Evolutionary conservation across 805 yeast species (phyloP).

Genomic region (Saccharomycopsis schoenii): DNA sequence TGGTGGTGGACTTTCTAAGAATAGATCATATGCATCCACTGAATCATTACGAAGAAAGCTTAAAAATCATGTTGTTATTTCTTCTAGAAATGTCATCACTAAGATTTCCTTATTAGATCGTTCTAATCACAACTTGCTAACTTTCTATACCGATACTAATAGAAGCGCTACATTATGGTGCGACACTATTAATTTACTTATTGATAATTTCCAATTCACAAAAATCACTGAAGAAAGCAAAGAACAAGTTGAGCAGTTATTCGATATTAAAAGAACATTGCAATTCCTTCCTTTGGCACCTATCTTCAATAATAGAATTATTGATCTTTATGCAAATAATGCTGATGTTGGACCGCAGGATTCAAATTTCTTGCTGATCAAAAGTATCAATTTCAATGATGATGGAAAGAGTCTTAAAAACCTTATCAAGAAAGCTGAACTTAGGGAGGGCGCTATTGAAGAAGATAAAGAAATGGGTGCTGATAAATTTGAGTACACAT

Average conservation of each 20-base stretch:
- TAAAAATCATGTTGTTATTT: constrained; percentile 1
- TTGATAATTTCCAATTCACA: constrained; percentile 7
- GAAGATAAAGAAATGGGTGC: not conserved
- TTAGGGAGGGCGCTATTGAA: not conserved
- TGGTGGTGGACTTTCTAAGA: not conserved
- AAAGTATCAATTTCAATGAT: constrained; percentile 6
- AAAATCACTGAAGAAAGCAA: constrained; percentile 11
- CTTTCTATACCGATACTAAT: constrained; percentile 12
- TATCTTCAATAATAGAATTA: constrained; percentile 4
- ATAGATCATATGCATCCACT: not conserved
- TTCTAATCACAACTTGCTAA: not conserved
- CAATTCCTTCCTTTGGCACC: constrained; percentile 14
- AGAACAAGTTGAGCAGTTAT: constrained; percentile 12
- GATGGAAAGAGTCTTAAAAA: not conserved
- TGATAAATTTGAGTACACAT: constrained; percentile 10
- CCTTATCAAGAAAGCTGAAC: not conserved
- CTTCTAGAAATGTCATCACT: constrained; percentile 10
- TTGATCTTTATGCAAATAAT: constrained; percentile 7
- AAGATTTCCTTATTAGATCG: constrained; percentile 6
- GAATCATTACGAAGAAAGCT: not conserved
- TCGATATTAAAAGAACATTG: constrained; percentile 11
- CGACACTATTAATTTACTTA: constrained; percentile 13
- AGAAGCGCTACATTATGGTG: constrained; percentile 11
- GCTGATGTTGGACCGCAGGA: not conserved
- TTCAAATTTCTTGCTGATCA: constrained; percentile 11